Percentiles rank a stretch among this genome's conserved stretches.
Evolutionary conservation across 768 basidiomycete genomes (phyloP).

Genomic region (Leccinellum albellum): DNA sequence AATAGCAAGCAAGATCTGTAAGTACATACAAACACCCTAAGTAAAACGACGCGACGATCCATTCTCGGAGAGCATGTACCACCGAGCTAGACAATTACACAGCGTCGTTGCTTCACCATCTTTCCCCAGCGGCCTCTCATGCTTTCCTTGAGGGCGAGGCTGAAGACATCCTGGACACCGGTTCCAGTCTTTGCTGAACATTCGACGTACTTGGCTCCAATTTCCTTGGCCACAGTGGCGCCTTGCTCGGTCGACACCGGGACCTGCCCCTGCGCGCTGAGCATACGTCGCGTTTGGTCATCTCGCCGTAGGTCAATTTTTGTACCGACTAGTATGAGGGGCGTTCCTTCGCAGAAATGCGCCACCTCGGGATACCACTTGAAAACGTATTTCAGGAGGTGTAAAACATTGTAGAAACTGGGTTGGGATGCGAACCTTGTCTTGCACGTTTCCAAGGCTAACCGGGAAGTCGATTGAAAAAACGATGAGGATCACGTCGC

Average conservation of each 20-base stretch:
- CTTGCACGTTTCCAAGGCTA: constrained; percentile 85
- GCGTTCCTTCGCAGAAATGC: constrained; percentile 87
- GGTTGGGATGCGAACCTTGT: constrained; percentile 55
- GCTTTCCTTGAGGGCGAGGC: constrained; percentile 83
- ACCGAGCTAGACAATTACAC: constrained; percentile 51
- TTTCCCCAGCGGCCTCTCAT: constrained; percentile 78
- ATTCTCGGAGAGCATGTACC: constrained; percentile 5
- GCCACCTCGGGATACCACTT: constrained; percentile 94
- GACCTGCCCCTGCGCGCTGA: constrained; percentile 81
- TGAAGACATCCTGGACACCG: constrained; percentile 91
- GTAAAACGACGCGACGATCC: constrained; percentile 9
- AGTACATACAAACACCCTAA: constrained; percentile 30
- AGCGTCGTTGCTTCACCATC: constrained; percentile 64
- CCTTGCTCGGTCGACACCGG: constrained; percentile 86
- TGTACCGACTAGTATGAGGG: constrained; percentile 87
- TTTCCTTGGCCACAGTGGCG: constrained; percentile 80
- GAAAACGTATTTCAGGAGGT: constrained; percentile 8
- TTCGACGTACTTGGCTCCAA: constrained; percentile 90
- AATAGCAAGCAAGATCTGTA: constrained; percentile 24
- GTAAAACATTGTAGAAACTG: constrained; percentile 1
- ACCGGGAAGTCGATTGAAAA: constrained; percentile 93
- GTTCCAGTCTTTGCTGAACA: constrained; percentile 91
- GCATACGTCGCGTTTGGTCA: constrained; percentile 80
- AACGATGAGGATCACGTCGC: constrained; percentile 88
- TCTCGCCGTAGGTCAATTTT: constrained; percentile 90